Conservation (phyloP, 805 yeast species). For the Starmerella ratchasimensis region DNA sequence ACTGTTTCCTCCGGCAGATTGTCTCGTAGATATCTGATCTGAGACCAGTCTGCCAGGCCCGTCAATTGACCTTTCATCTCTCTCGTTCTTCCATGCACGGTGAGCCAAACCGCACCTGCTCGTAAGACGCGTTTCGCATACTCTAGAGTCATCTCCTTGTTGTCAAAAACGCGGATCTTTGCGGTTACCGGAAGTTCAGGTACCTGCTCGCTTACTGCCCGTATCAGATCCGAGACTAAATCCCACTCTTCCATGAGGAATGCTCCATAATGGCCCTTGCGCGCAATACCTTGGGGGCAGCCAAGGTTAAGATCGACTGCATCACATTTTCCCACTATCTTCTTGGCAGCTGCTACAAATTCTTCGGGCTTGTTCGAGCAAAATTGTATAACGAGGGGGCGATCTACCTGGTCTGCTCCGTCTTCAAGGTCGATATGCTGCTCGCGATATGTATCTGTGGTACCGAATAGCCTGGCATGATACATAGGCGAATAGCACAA, state of each 20-base stretch:
- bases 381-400: conserved; percentile 87
- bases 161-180: conserved; percentile 80
- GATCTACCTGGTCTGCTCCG: conserved; percentile 53
- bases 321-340: conserved; percentile 73
- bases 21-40: conserved; percentile 59
- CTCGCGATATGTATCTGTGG: conserved; percentile 62
- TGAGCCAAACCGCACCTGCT: conserved; percentile 92
- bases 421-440: conserved; percentile 56
- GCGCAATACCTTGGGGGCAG: conserved; percentile 96
- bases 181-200: conserved; percentile 80
- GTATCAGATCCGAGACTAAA: conserved; percentile 55
- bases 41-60: conserved; percentile 88
- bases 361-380: conserved; percentile 92
- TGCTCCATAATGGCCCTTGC: conserved; percentile 88
- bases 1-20: conserved; percentile 72
- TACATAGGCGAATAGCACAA: conserved; percentile 94
- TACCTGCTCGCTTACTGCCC: conserved; percentile 57
- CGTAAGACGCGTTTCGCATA: conserved; percentile 79
- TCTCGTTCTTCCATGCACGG: conserved; percentile 90
- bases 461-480: conserved; percentile 82
- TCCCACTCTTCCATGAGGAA: conserved; percentile 97
- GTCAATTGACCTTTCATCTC: conserved; percentile 97
- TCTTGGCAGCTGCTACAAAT: conserved; percentile 64
- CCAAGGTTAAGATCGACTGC: conserved; percentile 94
- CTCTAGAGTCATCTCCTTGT: conserved; percentile 63